Base-by-base conservation (phyloP, 1,284 basidiomycete species). In the Peniophora sp. region DNA sequence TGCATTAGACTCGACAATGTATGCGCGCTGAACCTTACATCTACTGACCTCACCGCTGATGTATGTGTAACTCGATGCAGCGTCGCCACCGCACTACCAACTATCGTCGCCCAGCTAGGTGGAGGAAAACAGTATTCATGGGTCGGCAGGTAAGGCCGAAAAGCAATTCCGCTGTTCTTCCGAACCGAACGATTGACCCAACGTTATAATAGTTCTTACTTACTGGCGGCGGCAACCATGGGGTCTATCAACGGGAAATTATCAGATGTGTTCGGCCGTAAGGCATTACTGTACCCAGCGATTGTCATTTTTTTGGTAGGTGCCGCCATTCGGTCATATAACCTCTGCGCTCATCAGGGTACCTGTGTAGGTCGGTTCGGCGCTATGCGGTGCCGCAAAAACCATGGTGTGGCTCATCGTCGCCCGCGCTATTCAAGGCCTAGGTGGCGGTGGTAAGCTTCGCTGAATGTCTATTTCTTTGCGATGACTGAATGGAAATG, bases 331-430 rank as follows among this genome's bases (percentile, higher is more conserved):
- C 38, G 5, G 5, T 8, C n/a, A n/a, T 32, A 12, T 20, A 41
- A 5, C n/a, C 19, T 17, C n/a, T 41, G 38, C 38, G n/a, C n/a
- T n/a, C n/a, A n/a, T n/a, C n/a, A n/a, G n/a, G 8, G 5, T 8
- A 41, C 8, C 19, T n/a, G 5, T 20, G 5, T n/a, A 41, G 38
- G 16, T 91, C 53, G 90, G 89, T 5, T 90, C 87, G 1, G 89
- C 86, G 0, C 65, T 93, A 52, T 92, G 88, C 57, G 91, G 89
- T 12, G 85, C 88, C 1, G 89, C 91, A 0, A 83, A 93, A 62
- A 82, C 58, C 53, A 86, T 91, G 78, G 75, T 70, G 2, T 84
- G 72, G 89, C 69, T 93, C 12, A 81, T 89, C 43, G 72, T 86
- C 1, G 79, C 76, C 46, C 78, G 91, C 57, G 90, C 86, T 1